Base-by-base conservation (phyloP, 768 basidiomycete genomes). In the Psilocybe sp. region DNA sequence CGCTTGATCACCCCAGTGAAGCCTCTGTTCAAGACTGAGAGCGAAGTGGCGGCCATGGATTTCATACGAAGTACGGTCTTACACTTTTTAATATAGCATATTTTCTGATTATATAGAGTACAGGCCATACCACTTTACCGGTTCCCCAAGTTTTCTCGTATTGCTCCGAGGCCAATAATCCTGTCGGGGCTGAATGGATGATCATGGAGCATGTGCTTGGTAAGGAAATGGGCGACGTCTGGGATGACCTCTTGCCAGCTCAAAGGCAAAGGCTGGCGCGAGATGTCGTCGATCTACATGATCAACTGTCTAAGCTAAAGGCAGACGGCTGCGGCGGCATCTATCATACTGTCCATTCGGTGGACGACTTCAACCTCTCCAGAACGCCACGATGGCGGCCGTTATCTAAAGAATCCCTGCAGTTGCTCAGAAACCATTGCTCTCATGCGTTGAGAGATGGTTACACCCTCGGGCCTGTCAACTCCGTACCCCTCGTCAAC, bases 171-270 rank as follows among this genome's bases (percentile, higher is more conserved):
- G 35, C 56, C 28, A 49, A 40, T 32, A 57, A 57, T 49, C 53
- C 56, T 16, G 56, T 57, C 18, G 50, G 56, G n/a, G 53, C 46
- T 6, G 52, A 57, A 45, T 57, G 56, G 56, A 3, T 54, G 14
- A 16, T 57, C 34, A 57, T 54, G 56, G 49, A 57, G 40, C 46
- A 51, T 40, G 47, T 57, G 43, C 50, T 50, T 6, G 56, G 56
- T 23, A 40, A 51, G 15, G 37, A 44, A 32, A 43, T 57, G 50
- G 49, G 12, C 35, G 46, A 34, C 9, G 52, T 36, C 15, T 57
- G 49, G 50, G 16, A 34, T 35, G 20, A 47, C 8, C 34, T 55
- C 5, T 15, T 47, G 34, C 23, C 20, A 18, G 3, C 45, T 15
- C 50, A 51, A 44, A 55, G 51, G 36, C 46, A 31, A 28, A 51